Percentiles rank a stretch among this genome's conserved stretches.
Conservation (phyloP, 2,329 filamentous ascomycete species). For the Alternaria sp. region DNA sequence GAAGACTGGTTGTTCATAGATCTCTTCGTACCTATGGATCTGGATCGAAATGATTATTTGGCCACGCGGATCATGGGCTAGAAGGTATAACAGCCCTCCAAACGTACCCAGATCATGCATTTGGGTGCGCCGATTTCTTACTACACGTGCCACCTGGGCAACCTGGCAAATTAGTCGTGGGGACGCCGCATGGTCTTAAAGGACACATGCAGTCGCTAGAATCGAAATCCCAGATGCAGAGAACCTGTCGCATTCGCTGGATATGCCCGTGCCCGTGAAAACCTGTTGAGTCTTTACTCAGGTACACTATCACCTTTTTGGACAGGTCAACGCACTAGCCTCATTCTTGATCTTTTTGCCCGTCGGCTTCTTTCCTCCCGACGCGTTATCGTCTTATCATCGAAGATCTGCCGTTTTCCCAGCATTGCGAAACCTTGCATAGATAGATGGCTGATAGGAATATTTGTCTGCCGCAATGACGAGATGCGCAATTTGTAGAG, state of each 20-base stretch:
- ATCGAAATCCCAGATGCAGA: background rate
- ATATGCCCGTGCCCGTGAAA: background rate
- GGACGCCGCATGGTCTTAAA: background rate
- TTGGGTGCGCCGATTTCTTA: background rate
- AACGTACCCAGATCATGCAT: background rate
- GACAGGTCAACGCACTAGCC: background rate
- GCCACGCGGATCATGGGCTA: background rate
- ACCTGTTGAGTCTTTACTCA: background rate
- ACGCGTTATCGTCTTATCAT: background rate
- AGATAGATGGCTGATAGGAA: background rate
- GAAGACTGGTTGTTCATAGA: constrained; percentile 13
- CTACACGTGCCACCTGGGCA: background rate
- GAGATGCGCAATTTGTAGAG: background rate
- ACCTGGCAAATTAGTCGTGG: background rate
- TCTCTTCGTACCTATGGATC: background rate
- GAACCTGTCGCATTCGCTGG: background rate
- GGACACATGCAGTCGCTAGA: background rate
- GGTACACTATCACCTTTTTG: background rate
- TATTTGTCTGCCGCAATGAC: background rate
- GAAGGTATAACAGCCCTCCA: background rate
- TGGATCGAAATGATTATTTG: background rate
- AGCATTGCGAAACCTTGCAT: background rate
- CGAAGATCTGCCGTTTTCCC: background rate
- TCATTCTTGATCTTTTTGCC: background rate
- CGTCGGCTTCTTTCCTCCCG: constrained; percentile 9